Base-by-base conservation (phyloP, 2,329 filamentous ascomycete species). In the Fusarium sublunatum region DNA sequence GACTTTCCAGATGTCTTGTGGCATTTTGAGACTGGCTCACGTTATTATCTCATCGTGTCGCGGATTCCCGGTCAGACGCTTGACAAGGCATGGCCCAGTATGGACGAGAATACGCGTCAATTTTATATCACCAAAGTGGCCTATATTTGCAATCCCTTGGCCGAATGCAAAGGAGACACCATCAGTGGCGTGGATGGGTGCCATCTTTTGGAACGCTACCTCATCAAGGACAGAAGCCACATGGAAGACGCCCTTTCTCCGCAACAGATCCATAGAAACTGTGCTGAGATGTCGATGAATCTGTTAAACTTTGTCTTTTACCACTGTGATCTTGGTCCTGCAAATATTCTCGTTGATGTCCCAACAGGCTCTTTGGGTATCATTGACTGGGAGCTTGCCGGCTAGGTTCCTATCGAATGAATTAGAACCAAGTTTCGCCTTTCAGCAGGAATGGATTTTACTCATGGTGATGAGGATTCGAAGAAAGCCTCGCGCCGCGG, bases 371-470 rank as follows among this genome's bases (percentile, higher is more conserved):
- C 42, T 12, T 22, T 65, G 12, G 29, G 61, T 40, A 63, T 67
- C 19, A 57, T 65, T 35, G 61, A 67, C 45, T 67, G 61, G 58
- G 61, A 67, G 54, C 38, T 60, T 41, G 61, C 61, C 22, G 61
- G 61, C 38, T 65, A 53, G 49, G 64, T 63, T 45, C 53, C 61
- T 15, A 24, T 50, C 19, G 51, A 64, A 54, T 64, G 52, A 44
- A 26, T 49, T 26, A 55, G 32, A 36, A 49, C 44, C 11, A 55
- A 49, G 34, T 48, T 55, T 25, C 52, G 45, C 24, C n/a, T 55
- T 8, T 45, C 50, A 22, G 24, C 34, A 40, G 41, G 50, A 46
- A 53, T 46, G 41, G 42, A 46, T 46, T 41, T 53, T 13, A 45
- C n/a, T 40, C 40, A 46, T 53, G 41, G 50, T 10, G 42, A 45